These are phyloP conservation scores for Geotrichum candidum DNA, from an alignment of 1,139 yeast genomes.

Conservation along the genomic window DNA sequence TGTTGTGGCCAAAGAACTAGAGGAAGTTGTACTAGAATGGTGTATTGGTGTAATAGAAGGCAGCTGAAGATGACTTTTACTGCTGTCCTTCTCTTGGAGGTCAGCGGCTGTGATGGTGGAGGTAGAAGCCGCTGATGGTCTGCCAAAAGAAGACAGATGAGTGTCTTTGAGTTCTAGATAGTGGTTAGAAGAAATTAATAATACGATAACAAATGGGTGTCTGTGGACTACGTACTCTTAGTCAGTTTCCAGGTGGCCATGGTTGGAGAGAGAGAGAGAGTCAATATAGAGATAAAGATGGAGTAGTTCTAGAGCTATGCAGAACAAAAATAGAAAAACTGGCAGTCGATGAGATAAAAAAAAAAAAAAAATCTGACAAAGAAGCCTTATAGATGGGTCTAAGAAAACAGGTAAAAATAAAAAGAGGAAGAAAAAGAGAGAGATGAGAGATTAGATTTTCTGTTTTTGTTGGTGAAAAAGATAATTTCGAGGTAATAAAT, in stretches of 20 bases:
- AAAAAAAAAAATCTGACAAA: neutral
- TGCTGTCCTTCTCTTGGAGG: neutral
- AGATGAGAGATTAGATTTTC: neutral
- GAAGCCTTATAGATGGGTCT: neutral
- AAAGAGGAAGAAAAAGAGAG: neutral
- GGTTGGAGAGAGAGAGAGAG: neutral
- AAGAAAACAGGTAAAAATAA: neutral
- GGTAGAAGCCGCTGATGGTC: slow-evolving; percentile 12
- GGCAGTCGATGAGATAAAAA: neutral
- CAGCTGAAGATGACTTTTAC: neutral
- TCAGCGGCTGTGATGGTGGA: slow-evolving; percentile 9
- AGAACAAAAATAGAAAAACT: neutral
- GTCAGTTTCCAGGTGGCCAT: slow-evolving; percentile 16
- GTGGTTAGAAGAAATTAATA: neutral
- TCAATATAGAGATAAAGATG: neutral
- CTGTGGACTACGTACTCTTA: slow-evolving; percentile 2
- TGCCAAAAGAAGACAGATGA: slow-evolving; percentile 12
- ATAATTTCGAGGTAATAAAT: neutral
- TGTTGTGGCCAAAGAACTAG: neutral
- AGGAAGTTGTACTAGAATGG: neutral
- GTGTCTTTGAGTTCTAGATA: slow-evolving; percentile 12
- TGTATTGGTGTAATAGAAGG: slow-evolving; percentile 1
- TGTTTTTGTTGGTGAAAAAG: neutral
- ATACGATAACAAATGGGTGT: neutral
- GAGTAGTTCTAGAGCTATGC: neutral